Conservation (phyloP, 2,329 filamentous ascomycete genomes). For the Scedosporium minutisporum region DNA sequence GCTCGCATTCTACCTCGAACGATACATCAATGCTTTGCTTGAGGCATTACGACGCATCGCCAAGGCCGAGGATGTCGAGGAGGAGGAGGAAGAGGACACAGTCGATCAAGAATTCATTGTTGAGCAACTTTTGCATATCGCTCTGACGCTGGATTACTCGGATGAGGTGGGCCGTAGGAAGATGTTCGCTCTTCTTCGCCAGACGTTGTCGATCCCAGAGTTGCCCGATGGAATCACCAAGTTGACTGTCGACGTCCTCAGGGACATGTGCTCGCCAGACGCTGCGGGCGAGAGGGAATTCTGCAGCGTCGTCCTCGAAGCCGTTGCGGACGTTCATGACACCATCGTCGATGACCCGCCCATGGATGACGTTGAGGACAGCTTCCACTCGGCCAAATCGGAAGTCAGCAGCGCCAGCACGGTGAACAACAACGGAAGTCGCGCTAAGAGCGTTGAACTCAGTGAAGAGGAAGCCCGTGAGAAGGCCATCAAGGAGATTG, state of each 20-base stretch:
- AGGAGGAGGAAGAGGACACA: conserved; percentile 70
- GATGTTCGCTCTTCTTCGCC: conserved; percentile 86
- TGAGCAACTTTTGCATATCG: conserved; percentile 88
- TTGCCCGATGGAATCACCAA: conserved; percentile 89
- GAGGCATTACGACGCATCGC: conserved; percentile 52
- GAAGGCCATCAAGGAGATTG: conserved; percentile 80
- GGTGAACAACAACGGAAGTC: conserved; percentile 36
- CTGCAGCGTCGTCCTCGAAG: conserved; percentile 78
- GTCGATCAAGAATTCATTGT: conserved; percentile 92
- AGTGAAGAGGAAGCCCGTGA: conserved; percentile 57
- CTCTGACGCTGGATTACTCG: conserved; percentile 88
- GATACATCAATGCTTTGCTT: conserved; percentile 62
- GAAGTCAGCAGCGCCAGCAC: conserved; percentile 64
- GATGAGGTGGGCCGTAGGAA: conserved; percentile 91
- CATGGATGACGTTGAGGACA: conserved; percentile 50
- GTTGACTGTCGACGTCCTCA: conserved; percentile 71
- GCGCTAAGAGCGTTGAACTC: conserved; percentile 30
- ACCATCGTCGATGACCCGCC: conserved; percentile 68
- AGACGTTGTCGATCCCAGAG: conserved; percentile 75
- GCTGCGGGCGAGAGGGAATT: conserved; percentile 71
- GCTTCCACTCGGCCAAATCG: conserved; percentile 88
- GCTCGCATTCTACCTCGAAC: conserved; percentile 76
- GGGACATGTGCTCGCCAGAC: conserved; percentile 71
- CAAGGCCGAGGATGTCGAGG: conserved; percentile 43
- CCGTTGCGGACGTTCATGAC: conserved; percentile 93